Conservation (phyloP, 768 basidiomycete genomes). For the Cubamyces lactineus region DNA sequence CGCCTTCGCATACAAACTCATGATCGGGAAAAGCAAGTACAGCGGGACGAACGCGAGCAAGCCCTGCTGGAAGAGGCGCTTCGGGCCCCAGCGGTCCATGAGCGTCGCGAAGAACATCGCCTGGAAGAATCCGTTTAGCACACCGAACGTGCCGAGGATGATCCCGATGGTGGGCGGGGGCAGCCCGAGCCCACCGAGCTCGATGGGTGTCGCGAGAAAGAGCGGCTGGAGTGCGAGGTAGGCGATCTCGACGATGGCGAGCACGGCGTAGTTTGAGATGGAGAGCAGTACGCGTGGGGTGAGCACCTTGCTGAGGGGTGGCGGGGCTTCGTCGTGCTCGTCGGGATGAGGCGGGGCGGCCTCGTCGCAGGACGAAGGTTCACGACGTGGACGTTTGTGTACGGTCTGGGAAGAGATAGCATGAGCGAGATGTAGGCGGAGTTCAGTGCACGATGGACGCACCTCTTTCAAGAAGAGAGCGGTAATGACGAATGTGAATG, state of each 20-base stretch:
- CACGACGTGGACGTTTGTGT: neutral
- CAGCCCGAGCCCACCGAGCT: slow-evolving; percentile 43
- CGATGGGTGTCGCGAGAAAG: slow-evolving; percentile 42
- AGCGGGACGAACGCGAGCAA: slow-evolving; percentile 31
- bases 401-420: neutral
- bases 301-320: slow-evolving; percentile 33
- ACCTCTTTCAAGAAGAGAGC: slow-evolving; percentile 39
- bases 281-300: slow-evolving; percentile 38
- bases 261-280: slow-evolving; percentile 38
- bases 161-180: slow-evolving; percentile 41
- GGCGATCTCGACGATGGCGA: slow-evolving; percentile 44
- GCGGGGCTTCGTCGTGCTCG: slow-evolving; percentile 14
- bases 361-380: neutral
- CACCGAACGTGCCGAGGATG: slow-evolving; percentile 41
- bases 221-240: slow-evolving; percentile 42
- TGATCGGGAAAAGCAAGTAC: slow-evolving; percentile 36
- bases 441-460: neutral
- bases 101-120: slow-evolving; percentile 41
- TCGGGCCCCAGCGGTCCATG: slow-evolving; percentile 41
- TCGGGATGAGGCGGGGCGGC: neutral
- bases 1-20: slow-evolving; percentile 30
- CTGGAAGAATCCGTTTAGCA: slow-evolving; percentile 42
- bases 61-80: slow-evolving; percentile 33
- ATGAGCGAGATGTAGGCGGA: neutral
- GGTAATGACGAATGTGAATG: slow-evolving; percentile 31